These are phyloP conservation scores for Teunomyces lycoperdinae DNA, from an alignment of 805 yeast species.

Conservation along the genomic window DNA sequence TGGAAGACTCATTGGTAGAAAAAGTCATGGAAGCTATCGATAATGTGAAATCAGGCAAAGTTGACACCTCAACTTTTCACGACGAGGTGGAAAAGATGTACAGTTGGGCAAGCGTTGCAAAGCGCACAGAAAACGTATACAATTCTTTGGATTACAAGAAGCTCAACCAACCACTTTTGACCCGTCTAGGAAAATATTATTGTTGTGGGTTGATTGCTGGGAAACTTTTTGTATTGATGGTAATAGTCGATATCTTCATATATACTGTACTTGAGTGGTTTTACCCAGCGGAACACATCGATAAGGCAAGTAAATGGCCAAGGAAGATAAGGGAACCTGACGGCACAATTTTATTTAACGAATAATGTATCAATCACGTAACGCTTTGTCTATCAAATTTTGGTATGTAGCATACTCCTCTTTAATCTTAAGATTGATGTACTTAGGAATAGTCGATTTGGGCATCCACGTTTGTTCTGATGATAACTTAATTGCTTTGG, in stretches of 20 bases:
- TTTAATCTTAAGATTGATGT: slow-evolving; percentile 14
- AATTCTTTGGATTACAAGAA: slow-evolving; percentile 41
- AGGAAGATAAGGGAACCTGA: slow-evolving; percentile 12
- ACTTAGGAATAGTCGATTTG: slow-evolving; percentile 14
- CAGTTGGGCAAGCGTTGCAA: slow-evolving; percentile 88
- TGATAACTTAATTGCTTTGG: slow-evolving; percentile 10
- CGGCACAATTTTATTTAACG: not conserved
- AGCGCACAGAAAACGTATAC: slow-evolving; percentile 81
- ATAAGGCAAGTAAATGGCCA: slow-evolving; percentile 80
- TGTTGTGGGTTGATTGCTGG: slow-evolving; percentile 84
- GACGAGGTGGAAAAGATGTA: slow-evolving; percentile 76
- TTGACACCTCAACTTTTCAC: slow-evolving; percentile 78
- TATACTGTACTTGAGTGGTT: slow-evolving; percentile 62
- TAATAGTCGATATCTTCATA: slow-evolving; percentile 74
- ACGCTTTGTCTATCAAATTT: not conserved
- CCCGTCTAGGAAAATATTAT: slow-evolving; percentile 62
- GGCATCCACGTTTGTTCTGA: slow-evolving; percentile 12
- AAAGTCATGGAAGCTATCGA: slow-evolving; percentile 72
- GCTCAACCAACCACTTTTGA: slow-evolving; percentile 52
- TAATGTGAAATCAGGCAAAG: slow-evolving; percentile 50
- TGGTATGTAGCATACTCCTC: slow-evolving; percentile 12
- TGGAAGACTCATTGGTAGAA: slow-evolving; percentile 74
- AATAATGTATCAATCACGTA: not conserved
- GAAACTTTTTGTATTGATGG: slow-evolving; percentile 72
- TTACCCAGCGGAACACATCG: slow-evolving; percentile 70